Evolutionary conservation across 257 asterid genomes (phyloP).

Genomic region (Catharanthus roseus): DNA sequence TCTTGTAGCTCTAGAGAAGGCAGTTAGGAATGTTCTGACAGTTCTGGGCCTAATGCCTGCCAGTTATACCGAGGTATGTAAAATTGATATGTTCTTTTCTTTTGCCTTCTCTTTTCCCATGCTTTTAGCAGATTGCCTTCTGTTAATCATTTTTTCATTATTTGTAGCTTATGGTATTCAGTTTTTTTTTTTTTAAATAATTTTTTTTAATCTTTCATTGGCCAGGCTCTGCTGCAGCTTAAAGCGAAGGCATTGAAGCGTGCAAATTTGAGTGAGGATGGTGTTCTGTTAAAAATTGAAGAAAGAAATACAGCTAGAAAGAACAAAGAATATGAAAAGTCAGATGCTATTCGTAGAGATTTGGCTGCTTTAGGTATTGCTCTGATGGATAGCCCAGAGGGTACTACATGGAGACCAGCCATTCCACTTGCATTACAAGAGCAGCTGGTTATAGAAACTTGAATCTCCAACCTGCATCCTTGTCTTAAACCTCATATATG

Average conservation of each 20-base stretch:
- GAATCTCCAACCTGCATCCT: conserved; percentile 16
- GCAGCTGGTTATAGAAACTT: conserved; percentile 30
- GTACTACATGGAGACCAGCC: conserved; percentile 62
- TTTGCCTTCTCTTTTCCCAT: conserved; percentile 2
- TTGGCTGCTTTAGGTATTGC: conserved; percentile 79
- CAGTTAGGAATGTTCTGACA: conserved; percentile 44
- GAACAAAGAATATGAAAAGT: conserved; percentile 74
- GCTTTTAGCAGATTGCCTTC: too few species aligned
- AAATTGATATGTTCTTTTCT: not conserved
- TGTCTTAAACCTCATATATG: conserved; percentile 2
- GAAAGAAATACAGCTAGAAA: conserved; percentile 58
- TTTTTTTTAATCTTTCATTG: conserved; percentile 5
- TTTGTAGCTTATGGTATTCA: not conserved
- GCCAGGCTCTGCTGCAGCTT: conserved; percentile 66
- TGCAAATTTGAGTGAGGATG: conserved; percentile 61
- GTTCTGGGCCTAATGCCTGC: conserved; percentile 73
- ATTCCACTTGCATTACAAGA: conserved; percentile 53
- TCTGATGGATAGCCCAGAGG: conserved; percentile 77
- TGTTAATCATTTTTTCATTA: not conserved
- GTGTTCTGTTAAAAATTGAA: conserved; percentile 42
- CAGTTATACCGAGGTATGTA: conserved; percentile 60
- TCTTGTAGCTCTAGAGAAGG: conserved; percentile 62
- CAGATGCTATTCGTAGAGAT: conserved; percentile 68
- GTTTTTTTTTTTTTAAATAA: too few species aligned
- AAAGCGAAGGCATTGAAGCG: conserved; percentile 69